Conservation (phyloP, 2,329 filamentous ascomycete species). For the Corynespora cassiicola region DNA sequence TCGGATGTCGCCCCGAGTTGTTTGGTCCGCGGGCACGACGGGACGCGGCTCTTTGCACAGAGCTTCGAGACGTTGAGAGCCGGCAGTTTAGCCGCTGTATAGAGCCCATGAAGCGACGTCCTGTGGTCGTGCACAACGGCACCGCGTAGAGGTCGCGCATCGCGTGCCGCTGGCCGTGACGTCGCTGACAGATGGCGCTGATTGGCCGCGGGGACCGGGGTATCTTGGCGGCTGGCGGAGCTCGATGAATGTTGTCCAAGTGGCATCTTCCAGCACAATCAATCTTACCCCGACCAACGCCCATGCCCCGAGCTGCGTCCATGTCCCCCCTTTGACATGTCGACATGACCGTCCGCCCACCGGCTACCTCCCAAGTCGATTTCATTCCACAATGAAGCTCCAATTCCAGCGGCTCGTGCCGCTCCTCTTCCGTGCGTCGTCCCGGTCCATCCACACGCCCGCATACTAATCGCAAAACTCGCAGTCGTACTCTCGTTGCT, state of each 20-base stretch:
- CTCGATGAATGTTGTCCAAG: conserved; percentile 33
- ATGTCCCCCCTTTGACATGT: conserved; percentile 26
- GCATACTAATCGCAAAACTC: conserved; percentile 25
- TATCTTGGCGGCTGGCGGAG: conserved; percentile 20
- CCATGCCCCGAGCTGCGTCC: conserved; percentile 14
- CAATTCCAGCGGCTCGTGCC: conserved; percentile 43
- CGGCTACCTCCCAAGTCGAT: conserved; percentile 16
- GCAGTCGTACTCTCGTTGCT: conserved; percentile 42
- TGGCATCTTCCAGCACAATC: conserved; percentile 38
- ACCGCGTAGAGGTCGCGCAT: too few species aligned
- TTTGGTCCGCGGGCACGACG: conserved; percentile 22
- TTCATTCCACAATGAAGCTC: conserved; percentile 38
- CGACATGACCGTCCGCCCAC: conserved; percentile 36
- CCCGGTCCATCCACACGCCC: conserved; percentile 8
- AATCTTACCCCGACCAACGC: conserved; percentile 23
- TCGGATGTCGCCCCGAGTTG: conserved; percentile 9
- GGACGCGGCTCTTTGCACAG: too few species aligned
- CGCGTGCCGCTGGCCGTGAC: neutral
- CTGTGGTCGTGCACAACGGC: neutral
- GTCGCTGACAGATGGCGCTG: conserved; percentile 14
- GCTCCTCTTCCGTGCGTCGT: conserved; percentile 40
- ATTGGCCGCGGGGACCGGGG: conserved; percentile 34
- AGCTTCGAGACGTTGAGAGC: too few species aligned
- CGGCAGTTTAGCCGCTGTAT: conserved; percentile 2
- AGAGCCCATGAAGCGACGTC: neutral